These are phyloP conservation scores for Quillaja saponaria DNA, from an alignment of 306 rosid genomes.

Conservation along the genomic window DNA sequence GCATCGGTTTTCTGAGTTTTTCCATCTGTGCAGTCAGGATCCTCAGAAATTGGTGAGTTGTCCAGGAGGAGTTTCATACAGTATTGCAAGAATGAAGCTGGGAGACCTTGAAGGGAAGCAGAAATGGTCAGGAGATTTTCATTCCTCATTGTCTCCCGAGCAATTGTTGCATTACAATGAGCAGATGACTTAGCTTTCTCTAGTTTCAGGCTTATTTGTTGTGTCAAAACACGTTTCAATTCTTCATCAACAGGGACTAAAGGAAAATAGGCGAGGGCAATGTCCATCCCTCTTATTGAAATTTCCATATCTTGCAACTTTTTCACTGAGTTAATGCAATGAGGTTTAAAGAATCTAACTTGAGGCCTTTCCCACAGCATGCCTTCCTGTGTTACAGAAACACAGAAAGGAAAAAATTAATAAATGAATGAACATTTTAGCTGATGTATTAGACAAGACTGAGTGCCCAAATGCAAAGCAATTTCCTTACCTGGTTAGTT, in stretches of 20 bases:
- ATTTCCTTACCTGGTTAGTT: conserved; percentile 49
- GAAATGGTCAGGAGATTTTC: conserved; percentile 31
- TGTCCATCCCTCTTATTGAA: conserved; percentile 64
- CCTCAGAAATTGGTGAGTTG: conserved; percentile 31
- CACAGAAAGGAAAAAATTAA: conserved; percentile 7
- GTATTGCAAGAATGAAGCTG: conserved; percentile 60
- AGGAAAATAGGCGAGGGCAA: conserved; percentile 53
- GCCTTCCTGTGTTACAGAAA: conserved; percentile 51
- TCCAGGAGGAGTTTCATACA: conserved; percentile 55
- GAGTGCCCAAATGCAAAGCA: not conserved
- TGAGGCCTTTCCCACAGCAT: conserved; percentile 69
- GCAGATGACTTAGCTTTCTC: conserved; percentile 40
- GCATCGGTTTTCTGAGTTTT: conserved; percentile 15
- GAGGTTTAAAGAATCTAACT: conserved; percentile 26
- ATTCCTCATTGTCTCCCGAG: conserved; percentile 36
- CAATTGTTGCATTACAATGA: conserved; percentile 41
- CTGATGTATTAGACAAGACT: conserved; percentile 9
- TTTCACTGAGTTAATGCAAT: conserved; percentile 33
- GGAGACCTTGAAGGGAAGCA: conserved; percentile 37
- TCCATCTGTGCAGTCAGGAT: conserved; percentile 7
- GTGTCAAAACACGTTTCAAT: conserved; percentile 42
- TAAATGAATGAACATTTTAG: not conserved
- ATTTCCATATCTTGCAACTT: conserved; percentile 49
- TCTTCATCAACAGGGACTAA: conserved; percentile 47
- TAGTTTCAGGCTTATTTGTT: conserved; percentile 39